Conservation (phyloP, 108 stramenopile species). For the Pseudonitzschia multistriata region DNA sequence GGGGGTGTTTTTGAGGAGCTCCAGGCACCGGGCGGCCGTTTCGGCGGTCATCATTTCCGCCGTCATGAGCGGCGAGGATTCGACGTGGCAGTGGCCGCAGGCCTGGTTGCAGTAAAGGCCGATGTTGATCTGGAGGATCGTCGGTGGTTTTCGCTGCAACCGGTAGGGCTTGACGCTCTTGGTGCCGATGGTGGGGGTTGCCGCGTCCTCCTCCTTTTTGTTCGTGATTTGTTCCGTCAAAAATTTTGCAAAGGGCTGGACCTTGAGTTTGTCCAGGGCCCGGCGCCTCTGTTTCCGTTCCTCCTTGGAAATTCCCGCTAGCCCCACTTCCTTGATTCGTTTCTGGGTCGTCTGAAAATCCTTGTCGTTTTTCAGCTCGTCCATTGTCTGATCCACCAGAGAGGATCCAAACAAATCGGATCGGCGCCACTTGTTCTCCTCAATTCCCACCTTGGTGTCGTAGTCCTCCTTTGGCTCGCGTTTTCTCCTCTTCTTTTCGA, state of each 20-base stretch:
- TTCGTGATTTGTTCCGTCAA: conserved; percentile 34
- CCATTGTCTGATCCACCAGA: conserved; percentile 65
- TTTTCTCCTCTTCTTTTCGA: conserved; percentile 7
- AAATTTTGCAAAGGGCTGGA: conserved; percentile 79
- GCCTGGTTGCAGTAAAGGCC: conserved; percentile 98
- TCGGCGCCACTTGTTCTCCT: conserved; percentile 44
- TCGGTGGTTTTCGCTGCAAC: conserved; percentile 31
- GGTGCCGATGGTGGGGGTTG: background rate
- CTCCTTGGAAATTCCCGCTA: conserved; percentile 64
- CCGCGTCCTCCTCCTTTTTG: background rate
- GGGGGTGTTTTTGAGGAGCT: conserved; percentile 74
- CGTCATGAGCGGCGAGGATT: conserved; percentile 88
- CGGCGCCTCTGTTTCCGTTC: conserved; percentile 85
- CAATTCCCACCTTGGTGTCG: background rate
- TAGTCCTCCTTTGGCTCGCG: background rate
- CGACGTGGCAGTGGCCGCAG: conserved; percentile 92
- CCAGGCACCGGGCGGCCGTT: conserved; percentile 83
- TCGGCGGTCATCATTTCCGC: conserved; percentile 88
- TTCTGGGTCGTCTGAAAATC: conserved; percentile 69
- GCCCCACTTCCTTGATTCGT: conserved; percentile 53
- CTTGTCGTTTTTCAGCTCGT: conserved; percentile 57
- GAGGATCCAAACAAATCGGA: conserved; percentile 61
- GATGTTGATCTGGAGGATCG: conserved; percentile 94
- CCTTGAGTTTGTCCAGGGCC: conserved; percentile 80
- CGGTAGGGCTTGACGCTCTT: conserved; percentile 11